These are phyloP conservation scores for Coprinellus micaceus DNA, from an alignment of 768 basidiomycete genomes.

Conservation along the genomic window DNA sequence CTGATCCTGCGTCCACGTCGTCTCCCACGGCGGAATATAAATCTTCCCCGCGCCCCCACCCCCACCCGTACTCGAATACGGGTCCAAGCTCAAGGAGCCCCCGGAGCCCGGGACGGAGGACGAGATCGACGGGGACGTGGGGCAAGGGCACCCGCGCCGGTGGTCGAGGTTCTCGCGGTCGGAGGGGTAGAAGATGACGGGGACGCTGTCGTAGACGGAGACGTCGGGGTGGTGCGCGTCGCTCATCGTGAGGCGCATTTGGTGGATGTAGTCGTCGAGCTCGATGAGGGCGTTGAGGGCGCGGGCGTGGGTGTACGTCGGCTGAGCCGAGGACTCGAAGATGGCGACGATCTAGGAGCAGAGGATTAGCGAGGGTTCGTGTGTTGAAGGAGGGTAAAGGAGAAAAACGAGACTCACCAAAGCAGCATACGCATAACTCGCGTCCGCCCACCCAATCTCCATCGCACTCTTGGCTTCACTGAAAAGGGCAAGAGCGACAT, in stretches of 20 bases:
- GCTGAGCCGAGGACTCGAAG: slow-evolving; percentile 75
- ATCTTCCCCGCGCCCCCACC: slow-evolving; percentile 35
- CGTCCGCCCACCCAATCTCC: slow-evolving; percentile 21
- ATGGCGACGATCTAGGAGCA: slow-evolving; percentile 63
- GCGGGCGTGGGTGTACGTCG: slow-evolving; percentile 54
- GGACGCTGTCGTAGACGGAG: slow-evolving; percentile 36
- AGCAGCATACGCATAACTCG: slow-evolving; percentile 49
- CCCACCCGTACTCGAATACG: too few relatives aligned
- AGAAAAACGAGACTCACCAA: slow-evolving; percentile 35
- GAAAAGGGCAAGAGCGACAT: slow-evolving; percentile 55
- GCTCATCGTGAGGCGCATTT: slow-evolving; percentile 49
- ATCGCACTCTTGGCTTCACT: slow-evolving; percentile 54
- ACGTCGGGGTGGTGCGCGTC: slow-evolving; percentile 56
- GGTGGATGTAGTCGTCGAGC: slow-evolving; percentile 64
- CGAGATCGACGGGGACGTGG: slow-evolving; percentile 33
- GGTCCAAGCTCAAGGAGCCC: too few relatives aligned
- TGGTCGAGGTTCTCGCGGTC: background rate
- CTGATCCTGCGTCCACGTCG: slow-evolving; percentile 51
- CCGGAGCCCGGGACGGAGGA: slow-evolving; percentile 13
- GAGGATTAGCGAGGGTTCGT: background rate
- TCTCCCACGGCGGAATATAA: slow-evolving; percentile 59
- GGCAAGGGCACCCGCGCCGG: slow-evolving; percentile 36
- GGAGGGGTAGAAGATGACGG: slow-evolving; percentile 21
- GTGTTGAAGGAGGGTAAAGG: background rate
- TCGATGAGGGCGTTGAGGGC: slow-evolving; percentile 49